Base-by-base conservation (phyloP, 176 grass and related monocot species). In the Oryza glumipatula region DNA sequence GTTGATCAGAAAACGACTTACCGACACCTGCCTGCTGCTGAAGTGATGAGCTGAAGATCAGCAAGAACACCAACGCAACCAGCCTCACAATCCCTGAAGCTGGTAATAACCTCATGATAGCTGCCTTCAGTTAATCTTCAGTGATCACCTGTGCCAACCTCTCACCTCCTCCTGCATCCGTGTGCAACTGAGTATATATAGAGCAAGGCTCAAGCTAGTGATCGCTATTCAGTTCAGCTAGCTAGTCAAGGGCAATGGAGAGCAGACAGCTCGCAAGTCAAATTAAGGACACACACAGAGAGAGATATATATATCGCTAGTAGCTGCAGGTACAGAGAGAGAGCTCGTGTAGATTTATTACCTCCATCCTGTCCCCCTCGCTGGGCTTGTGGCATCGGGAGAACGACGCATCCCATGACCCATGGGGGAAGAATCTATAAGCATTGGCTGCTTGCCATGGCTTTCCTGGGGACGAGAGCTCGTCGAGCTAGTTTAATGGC, bases 401-500 rank as follows among this genome's bases (percentile, higher is more conserved):
- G 69, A 38, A 80, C 52, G 70, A 81, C 32, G 86, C 69, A 81
- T 90, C 84, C 86, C 86, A 92, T 67, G 85, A 44, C 43, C 43
- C 43, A 44, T 44, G 43, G 43, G 82, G 9, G 67, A 93, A 95
- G 94, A 95, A 88, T 93, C 91, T 86, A 79, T 83, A 90, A 79
- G 68, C 68, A 10, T 26, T 28, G 7, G 7, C 63, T 21, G 60
- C 35, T 71, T 52, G 81, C 83, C 72, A 71, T 85, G 30, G 79
- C 74, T 77, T 70, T 86, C 7, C 8, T 77, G 74, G 78, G 86
- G 76, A 33, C 68, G 68, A 76, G 74, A 82, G 87, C 72, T 81
- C 58, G 69, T 65, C 70, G 63, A 79, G 39, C 77, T 82, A 76
- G 80, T 92, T 92, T 89, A 94, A 81, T 86, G 90, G 86, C 52